These are phyloP conservation scores for Platanthera zijinensis DNA, from an alignment of 106 monocot species.

Conservation along the genomic window DNA sequence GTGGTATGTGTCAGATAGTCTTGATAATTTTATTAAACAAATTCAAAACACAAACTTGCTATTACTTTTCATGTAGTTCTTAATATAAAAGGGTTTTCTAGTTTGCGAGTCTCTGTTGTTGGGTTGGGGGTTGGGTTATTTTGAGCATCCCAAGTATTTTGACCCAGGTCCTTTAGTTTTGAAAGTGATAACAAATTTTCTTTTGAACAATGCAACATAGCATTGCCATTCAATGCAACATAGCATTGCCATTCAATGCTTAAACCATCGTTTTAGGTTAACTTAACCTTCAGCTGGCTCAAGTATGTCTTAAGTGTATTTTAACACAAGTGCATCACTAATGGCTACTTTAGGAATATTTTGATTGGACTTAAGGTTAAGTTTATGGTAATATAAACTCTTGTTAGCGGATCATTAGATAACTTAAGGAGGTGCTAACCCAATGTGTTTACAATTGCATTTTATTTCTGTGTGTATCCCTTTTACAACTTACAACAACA, in stretches of 20 bases:
- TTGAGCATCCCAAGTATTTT: too few relatives aligned
- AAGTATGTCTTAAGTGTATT: background rate
- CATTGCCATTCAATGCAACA: background rate
- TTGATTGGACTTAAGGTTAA: background rate
- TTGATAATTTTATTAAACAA: too few relatives aligned
- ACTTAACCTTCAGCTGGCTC: background rate
- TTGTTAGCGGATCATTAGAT: background rate
- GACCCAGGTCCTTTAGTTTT: background rate
- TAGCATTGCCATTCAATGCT: background rate
- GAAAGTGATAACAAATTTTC: background rate
- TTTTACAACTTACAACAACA: too few relatives aligned
- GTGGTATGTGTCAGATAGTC: too few relatives aligned
- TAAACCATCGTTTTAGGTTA: background rate
- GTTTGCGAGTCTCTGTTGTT: too few relatives aligned
- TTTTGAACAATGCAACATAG: background rate
- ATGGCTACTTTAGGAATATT: background rate
- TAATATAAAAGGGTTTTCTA: too few relatives aligned
- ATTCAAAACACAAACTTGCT: too few relatives aligned
- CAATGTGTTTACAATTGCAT: background rate
- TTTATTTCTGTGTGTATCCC: too few relatives aligned
- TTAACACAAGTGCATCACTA: background rate
- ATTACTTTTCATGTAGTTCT: too few relatives aligned
- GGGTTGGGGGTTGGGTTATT: too few relatives aligned
- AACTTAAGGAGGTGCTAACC: background rate
- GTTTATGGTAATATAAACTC: background rate